Evolutionary conservation across 352 stramenopile species (phyloP), one percentile per base, ranked within the genome.

Genomic region (Phytophthora vignae): DNA sequence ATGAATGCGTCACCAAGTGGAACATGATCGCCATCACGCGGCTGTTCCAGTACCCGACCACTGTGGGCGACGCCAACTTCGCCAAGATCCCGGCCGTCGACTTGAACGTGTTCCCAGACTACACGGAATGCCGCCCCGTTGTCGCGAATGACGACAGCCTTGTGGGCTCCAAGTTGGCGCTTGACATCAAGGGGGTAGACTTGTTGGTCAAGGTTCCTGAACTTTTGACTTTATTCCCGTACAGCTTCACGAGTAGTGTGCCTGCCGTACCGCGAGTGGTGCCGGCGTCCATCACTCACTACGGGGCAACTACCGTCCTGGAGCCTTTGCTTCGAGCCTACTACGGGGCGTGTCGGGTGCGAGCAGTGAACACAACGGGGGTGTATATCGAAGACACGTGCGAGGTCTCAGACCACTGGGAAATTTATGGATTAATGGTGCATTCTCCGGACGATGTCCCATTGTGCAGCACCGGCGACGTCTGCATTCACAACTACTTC

Each of bases 331-430:
- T 27, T 19, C n/a, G 46, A 54, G 46, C 46, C 8, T 54, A 54
- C n/a, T 29, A 54, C 19, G 46, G 46, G n/a, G 19, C n/a, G 12
- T 54, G 46, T 27, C 46, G 46, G 9, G 46, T 54, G 0, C 19
- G 46, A 22, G 9, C 21, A 10, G 46, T 54, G 21, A 54, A 31
- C 46, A 54, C 46, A 54, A 31, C 46, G 9, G 46, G 19, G 9
- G n/a, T 31, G 14, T 54, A 54, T 10, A 54, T 54, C 10, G 46
- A 54, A 29, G 46, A 62, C 15, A 50, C 31, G 22, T 62, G 55
- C 22, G 46, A 54, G 10, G 27, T 54, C 19, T 29, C 17, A 2
- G 15, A 53, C 0, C 46, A 27, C n/a, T 53, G 46, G 46, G 46
- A 15, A 27, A 27, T 5, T 27, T 54, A 54, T 19, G 46, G 46